phyloP scores from a whole-genome alignment of 2,329 filamentous ascomycete species.

The Claviceps sp. region DNA sequence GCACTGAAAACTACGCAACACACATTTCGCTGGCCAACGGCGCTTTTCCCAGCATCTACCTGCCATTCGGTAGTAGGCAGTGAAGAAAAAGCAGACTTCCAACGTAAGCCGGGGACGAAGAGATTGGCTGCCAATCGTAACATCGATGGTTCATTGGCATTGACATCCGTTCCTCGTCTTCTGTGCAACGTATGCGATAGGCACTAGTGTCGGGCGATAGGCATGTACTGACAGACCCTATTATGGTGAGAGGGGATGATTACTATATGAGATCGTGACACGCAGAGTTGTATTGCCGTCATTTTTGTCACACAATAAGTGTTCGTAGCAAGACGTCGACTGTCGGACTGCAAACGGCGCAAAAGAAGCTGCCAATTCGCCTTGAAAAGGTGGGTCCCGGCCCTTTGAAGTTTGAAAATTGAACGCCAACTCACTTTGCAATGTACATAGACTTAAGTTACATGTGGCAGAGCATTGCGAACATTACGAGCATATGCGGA shows the following conservation, averaged over 20 bases:
- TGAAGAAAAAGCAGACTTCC: not conserved
- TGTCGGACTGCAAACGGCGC: not conserved
- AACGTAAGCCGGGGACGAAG: not conserved
- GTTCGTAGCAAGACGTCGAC: not conserved
- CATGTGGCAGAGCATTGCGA: not conserved
- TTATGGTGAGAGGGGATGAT: too few species aligned
- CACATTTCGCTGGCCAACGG: too few species aligned
- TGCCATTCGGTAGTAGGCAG: not conserved
- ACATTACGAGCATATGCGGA: not conserved
- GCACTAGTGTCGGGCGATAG: too few species aligned
- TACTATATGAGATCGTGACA: not conserved
- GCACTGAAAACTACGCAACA: too few species aligned
- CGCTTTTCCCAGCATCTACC: too few species aligned
- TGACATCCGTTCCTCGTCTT: too few species aligned
- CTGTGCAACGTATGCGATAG: too few species aligned
- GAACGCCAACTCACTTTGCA: slow-evolving; percentile 9
- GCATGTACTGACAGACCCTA: too few species aligned
- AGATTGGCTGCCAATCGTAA: not conserved
- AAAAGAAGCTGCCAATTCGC: not conserved
- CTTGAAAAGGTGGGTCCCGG: slow-evolving; percentile 2
- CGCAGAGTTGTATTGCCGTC: not conserved
- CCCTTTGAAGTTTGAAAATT: not conserved
- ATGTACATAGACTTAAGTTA: not conserved
- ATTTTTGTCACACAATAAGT: not conserved
- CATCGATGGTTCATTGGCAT: not conserved